Percentiles rank a stretch among this genome's conserved stretches.
Evolutionary conservation across 208 protist genomes (phyloP).

Genomic region (Trypanosoma avium): DNA sequence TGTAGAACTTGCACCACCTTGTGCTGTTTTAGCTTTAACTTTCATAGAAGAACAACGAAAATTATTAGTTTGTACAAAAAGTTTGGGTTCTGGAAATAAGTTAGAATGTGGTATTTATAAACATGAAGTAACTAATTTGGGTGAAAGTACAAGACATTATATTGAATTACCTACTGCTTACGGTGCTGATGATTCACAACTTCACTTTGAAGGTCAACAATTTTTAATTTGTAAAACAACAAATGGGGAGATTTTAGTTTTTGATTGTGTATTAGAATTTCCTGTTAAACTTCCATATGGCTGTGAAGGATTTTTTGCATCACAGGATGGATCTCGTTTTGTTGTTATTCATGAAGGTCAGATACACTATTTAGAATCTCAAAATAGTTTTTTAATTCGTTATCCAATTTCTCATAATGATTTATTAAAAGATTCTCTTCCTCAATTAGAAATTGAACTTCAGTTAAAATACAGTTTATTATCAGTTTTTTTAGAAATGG

Average conservation of each 20-base stretch:
- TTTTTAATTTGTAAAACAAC: slow-evolving; percentile 53
- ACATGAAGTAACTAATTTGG: slow-evolving; percentile 27
- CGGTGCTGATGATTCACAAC: slow-evolving; percentile 33
- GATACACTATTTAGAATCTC: slow-evolving; percentile 31
- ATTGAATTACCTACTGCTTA: slow-evolving; percentile 50
- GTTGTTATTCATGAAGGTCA: slow-evolving; percentile 42
- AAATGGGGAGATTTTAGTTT: slow-evolving; percentile 48
- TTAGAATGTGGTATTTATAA: slow-evolving; percentile 55
- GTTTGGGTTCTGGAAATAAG: slow-evolving; percentile 27
- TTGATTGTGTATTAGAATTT: slow-evolving; percentile 47
- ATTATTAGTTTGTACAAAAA: slow-evolving; percentile 44
- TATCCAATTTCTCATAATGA: neutral
- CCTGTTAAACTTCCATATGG: slow-evolving; percentile 51
- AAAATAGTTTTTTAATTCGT: neutral
- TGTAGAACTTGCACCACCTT: slow-evolving; percentile 53
- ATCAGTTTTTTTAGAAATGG: slow-evolving; percentile 2
- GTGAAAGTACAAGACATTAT: slow-evolving; percentile 27
- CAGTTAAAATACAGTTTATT: neutral
- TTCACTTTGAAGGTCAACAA: slow-evolving; percentile 48
- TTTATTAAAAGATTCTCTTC: neutral
- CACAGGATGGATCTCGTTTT: slow-evolving; percentile 37
- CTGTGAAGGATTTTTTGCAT: slow-evolving; percentile 61
- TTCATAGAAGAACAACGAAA: slow-evolving; percentile 38
- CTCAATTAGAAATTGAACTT: neutral
- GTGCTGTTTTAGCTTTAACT: slow-evolving; percentile 44